Conservation (phyloP, 2,329 filamentous ascomycete species). For the Alternaria burnsii region DNA sequence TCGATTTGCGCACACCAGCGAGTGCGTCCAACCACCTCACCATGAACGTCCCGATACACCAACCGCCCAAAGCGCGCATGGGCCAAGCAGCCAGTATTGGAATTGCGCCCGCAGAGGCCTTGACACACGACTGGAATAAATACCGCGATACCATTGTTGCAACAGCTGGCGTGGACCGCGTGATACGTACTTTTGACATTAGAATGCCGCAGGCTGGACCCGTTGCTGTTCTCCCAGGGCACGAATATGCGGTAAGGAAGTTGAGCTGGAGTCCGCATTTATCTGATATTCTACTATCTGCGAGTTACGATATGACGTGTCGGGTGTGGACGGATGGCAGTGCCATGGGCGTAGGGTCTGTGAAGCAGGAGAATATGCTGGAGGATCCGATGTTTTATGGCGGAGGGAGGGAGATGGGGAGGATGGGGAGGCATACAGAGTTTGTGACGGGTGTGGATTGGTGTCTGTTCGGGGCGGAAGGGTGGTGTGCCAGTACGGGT, state of each 20-base stretch:
- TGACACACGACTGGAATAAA: constrained; percentile 99
- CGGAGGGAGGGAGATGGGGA: constrained; percentile 76
- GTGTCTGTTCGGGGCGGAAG: constrained; percentile 94
- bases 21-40: constrained; percentile 89
- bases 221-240: constrained; percentile 77
- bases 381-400: constrained; percentile 52
- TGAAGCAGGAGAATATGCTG: constrained; percentile 45
- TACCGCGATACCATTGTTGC: constrained; percentile 87
- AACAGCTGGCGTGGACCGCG: constrained; percentile 85
- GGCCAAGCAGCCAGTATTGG: constrained; percentile 52
- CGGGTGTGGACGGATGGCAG: constrained; percentile 90
- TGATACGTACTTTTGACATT: constrained; percentile 90
- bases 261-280: constrained; percentile 93
- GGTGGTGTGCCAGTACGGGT: constrained; percentile 92
- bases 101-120: constrained; percentile 76
- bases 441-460: constrained; percentile 97
- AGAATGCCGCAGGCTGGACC: constrained; percentile 78
- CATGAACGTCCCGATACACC: constrained; percentile 83
- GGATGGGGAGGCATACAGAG: constrained; percentile 94
- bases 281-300: constrained; percentile 84
- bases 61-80: constrained; percentile 63
- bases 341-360: constrained; percentile 53
- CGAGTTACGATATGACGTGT: constrained; percentile 98
- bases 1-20: constrained; percentile 87
- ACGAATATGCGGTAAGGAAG: constrained; percentile 88